Conservation (phyloP, 2,329 filamentous ascomycete species). For the Intubia oerlemansii region DNA sequence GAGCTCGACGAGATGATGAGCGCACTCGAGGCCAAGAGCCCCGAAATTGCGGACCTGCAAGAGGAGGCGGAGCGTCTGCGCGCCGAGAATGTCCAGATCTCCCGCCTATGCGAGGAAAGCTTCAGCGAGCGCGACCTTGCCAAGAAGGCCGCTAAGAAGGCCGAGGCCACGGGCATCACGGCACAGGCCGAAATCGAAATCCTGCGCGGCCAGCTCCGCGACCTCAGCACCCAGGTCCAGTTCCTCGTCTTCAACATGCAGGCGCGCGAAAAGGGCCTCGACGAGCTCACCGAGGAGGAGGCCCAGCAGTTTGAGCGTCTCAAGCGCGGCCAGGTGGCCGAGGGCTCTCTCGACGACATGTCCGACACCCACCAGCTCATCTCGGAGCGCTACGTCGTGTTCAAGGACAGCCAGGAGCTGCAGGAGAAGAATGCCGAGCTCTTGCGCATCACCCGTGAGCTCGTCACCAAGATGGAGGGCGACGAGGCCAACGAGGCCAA, state of each 20-base stretch:
- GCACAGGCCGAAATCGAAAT: slow-evolving; percentile 52
- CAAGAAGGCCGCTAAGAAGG: slow-evolving; percentile 57
- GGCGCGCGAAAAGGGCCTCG: slow-evolving; percentile 57
- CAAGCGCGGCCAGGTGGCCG: slow-evolving; percentile 52
- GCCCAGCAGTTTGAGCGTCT: slow-evolving; percentile 56
- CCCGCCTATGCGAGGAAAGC: slow-evolving; percentile 61
- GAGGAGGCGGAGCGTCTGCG: slow-evolving; percentile 64
- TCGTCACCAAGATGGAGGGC: slow-evolving; percentile 79
- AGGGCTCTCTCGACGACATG: slow-evolving; percentile 49
- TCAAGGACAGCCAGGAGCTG: slow-evolving; percentile 65
- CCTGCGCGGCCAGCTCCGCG: slow-evolving; percentile 66
- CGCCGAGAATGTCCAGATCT: slow-evolving; percentile 66
- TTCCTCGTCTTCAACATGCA: slow-evolving; percentile 76
- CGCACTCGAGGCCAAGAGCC: slow-evolving; percentile 66
- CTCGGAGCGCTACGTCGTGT: slow-evolving; percentile 71
- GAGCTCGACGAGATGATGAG: slow-evolving; percentile 73
- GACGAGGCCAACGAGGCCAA: slow-evolving; percentile 57
- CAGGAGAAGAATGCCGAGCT: slow-evolving; percentile 78
- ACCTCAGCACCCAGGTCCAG: slow-evolving; percentile 77
- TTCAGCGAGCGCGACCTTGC: slow-evolving; percentile 62
- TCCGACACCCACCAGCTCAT: slow-evolving; percentile 80
- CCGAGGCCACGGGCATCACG: slow-evolving; percentile 47
- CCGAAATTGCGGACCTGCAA: slow-evolving; percentile 71
- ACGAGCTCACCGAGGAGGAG: slow-evolving; percentile 50
- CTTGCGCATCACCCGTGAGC: slow-evolving; percentile 58